phyloP scores from a whole-genome alignment of 1,284 basidiomycete species.

The Peniophora sp. region DNA sequence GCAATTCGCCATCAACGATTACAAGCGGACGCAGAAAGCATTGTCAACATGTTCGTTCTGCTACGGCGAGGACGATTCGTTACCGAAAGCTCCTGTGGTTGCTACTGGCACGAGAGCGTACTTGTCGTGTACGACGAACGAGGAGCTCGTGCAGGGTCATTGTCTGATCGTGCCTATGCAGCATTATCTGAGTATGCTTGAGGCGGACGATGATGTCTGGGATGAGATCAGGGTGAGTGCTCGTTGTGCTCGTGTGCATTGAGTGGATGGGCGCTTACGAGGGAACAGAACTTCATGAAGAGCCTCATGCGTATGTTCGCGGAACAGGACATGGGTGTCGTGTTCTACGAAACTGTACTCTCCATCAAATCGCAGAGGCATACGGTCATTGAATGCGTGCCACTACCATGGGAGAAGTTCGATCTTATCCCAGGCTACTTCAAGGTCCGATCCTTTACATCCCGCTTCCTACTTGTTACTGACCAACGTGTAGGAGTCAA shows the following conservation, averaged over 20 bases:
- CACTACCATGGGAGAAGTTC: conserved; percentile 79
- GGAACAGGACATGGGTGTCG: conserved; percentile 80
- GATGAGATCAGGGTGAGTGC: conserved; percentile 80
- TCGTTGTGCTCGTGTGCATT: background rate
- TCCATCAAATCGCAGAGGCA: conserved; percentile 84
- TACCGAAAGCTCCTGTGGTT: conserved; percentile 79
- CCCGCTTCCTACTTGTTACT: background rate
- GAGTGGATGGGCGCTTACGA: conserved; percentile 2
- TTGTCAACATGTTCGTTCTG: conserved; percentile 84
- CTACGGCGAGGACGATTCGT: conserved; percentile 80
- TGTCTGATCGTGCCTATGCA: conserved; percentile 95
- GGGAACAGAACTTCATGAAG: conserved; percentile 93
- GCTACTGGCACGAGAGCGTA: conserved; percentile 89
- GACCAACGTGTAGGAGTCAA: conserved; percentile 66
- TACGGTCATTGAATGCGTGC: conserved; percentile 89
- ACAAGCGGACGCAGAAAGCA: conserved; percentile 88
- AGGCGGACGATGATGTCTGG: conserved; percentile 98
- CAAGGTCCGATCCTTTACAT: conserved; percentile 49
- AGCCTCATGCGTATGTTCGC: conserved; percentile 93
- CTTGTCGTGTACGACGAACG: conserved; percentile 78
- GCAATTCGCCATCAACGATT: conserved; percentile 95
- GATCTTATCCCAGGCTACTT: conserved; percentile 90
- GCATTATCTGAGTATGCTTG: conserved; percentile 86
- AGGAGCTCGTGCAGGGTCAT: conserved; percentile 85
- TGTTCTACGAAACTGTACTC: conserved; percentile 93